Conservation (phyloP, 2,329 filamentous ascomycete species). For the Coniochaeta ligniaria region DNA sequence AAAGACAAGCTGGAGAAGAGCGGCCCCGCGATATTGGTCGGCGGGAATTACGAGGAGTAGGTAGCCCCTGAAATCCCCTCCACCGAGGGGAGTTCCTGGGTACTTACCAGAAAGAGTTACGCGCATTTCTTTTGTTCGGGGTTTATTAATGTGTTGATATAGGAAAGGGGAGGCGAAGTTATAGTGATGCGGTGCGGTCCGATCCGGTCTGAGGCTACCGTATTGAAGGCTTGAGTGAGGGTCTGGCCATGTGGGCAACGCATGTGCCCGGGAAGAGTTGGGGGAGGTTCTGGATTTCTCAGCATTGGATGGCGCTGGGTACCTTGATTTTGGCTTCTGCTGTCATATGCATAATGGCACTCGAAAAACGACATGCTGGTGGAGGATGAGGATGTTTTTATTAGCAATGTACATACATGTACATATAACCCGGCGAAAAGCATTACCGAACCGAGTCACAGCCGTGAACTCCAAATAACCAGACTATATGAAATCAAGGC, state of each 20-base stretch:
- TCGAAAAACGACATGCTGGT: not conserved
- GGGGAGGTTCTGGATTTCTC: not conserved
- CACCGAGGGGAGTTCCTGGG: not conserved
- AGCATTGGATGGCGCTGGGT: not conserved
- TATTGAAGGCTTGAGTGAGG: not conserved
- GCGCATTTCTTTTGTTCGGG: not conserved
- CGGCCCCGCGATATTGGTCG: slow-evolving; percentile 49
- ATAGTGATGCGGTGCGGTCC: not conserved
- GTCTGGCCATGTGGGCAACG: not conserved
- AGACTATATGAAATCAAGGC: too few relatives aligned
- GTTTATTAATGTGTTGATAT: not conserved
- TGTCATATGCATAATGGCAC: not conserved
- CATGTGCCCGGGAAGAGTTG: not conserved
- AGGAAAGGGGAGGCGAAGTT: not conserved
- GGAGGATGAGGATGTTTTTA: not conserved
- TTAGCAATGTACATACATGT: not conserved
- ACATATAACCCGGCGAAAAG: too few relatives aligned
- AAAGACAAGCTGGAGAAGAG: slow-evolving; percentile 66
- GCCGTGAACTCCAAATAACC: too few relatives aligned
- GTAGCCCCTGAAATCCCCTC: not conserved
- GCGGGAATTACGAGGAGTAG: slow-evolving; percentile 62
- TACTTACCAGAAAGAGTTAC: not conserved
- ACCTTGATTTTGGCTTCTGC: not conserved
- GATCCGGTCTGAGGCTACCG: not conserved
- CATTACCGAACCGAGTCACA: too few relatives aligned